Percentiles rank a stretch among this genome's conserved stretches.
Evolutionary conservation across 495 filamentous ascomycete species (phyloP).

Genomic region (Rhypophila decipiens): DNA sequence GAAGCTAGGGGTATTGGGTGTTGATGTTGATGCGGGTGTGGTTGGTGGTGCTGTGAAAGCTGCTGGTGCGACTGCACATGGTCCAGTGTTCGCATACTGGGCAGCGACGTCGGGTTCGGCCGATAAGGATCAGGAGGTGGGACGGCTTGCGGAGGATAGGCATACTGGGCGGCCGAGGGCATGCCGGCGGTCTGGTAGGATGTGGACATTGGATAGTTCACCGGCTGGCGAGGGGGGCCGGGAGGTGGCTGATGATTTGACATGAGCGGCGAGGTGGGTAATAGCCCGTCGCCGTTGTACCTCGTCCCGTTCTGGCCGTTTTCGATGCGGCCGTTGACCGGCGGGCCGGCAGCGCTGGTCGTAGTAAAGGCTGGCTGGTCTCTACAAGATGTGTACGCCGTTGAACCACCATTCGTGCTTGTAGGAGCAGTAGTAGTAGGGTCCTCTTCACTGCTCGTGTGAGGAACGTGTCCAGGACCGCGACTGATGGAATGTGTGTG

Average conservation of each 20-base stretch:
- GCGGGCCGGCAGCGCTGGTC: constrained; percentile 4
- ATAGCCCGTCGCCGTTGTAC: constrained; percentile 21
- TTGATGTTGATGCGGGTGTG: constrained; percentile 26
- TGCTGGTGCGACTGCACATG: constrained; percentile 39
- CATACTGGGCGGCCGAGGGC: constrained; percentile 48
- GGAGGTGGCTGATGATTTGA: constrained; percentile 40
- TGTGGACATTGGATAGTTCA: constrained; percentile 50
- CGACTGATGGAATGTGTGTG: constrained; percentile 8
- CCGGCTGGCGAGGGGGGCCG: constrained; percentile 40
- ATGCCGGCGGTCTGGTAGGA: constrained; percentile 47
- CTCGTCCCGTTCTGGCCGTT: constrained; percentile 14
- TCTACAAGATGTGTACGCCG: constrained; percentile 8
- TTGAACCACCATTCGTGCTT: constrained; percentile 10
- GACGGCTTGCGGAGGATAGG: constrained; percentile 35
- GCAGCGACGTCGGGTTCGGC: constrained; percentile 49
- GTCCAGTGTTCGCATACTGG: constrained; percentile 58
- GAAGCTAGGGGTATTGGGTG: constrained; percentile 25
- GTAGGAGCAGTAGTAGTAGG: not conserved
- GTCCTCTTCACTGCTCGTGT: constrained; percentile 15
- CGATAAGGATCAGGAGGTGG: constrained; percentile 23
- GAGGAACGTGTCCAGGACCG: constrained; percentile 7
- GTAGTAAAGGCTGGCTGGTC: constrained; percentile 11
- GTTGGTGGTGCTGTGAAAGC: constrained; percentile 37
- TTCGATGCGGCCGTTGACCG: not conserved
- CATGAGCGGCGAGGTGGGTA: constrained; percentile 30